These are phyloP conservation scores for Hondaea fermentalgiana DNA, from an alignment of 108 stramenopile species.

Conservation along the genomic window DNA sequence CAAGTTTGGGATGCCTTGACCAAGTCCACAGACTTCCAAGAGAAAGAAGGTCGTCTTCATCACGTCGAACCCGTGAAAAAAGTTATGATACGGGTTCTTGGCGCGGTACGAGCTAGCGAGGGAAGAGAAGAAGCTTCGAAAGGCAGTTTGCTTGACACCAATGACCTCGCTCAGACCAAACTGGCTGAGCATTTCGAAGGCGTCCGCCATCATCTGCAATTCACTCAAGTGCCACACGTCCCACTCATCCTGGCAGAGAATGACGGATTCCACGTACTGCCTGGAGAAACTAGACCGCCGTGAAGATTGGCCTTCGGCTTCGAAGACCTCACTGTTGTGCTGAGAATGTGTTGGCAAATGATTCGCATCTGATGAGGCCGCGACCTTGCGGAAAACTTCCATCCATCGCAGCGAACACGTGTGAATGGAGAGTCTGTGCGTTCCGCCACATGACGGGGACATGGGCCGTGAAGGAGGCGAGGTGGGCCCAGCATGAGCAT, in stretches of 20 bases:
- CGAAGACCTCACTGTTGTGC: no score
- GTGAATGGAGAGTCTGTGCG: not conserved
- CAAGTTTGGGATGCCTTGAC: slow-evolving; percentile 22
- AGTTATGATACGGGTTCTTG: slow-evolving; percentile 60
- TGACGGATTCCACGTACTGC: not conserved
- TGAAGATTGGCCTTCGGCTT: not conserved
- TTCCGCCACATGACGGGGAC: not conserved
- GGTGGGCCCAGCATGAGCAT: not conserved
- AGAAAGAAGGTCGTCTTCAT: slow-evolving; percentile 43
- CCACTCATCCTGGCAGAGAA: not conserved
- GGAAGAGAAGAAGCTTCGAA: not conserved
- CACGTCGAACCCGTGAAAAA: slow-evolving; percentile 66
- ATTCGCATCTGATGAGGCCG: no score
- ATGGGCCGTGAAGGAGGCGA: not conserved
- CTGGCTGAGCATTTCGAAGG: not conserved
- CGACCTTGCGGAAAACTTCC: not conserved
- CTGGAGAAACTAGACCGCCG: no score
- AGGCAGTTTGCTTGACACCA: not conserved
- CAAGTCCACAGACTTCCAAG: slow-evolving; percentile 22
- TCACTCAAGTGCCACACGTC: not conserved
- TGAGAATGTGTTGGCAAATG: no score
- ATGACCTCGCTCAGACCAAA: not conserved
- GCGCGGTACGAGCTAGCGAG: not conserved
- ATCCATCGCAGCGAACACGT: not conserved
- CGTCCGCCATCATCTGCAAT: slow-evolving; percentile 13